Evolutionary conservation across 306 rosid genomes (phyloP), one percentile per base, ranked within the genome.

Genomic region (Chamaecrista fasciculata): DNA sequence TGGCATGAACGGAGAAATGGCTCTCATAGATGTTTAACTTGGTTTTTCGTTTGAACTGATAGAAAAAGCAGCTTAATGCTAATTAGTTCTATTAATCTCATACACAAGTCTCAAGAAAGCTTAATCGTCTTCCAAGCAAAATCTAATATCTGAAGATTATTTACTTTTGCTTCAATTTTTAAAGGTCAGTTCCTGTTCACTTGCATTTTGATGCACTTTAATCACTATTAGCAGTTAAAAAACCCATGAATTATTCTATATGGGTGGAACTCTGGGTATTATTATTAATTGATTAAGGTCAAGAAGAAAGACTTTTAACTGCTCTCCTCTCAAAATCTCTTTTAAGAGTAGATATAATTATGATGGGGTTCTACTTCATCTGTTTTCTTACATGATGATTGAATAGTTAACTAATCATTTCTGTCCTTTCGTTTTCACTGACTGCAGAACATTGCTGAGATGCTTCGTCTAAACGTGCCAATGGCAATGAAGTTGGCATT

Each of bases 401-500:
- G 56, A 43, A 2, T 23, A 24, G 20, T 63, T 5, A 20, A 28
- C 51, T 24, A 42, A 11, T 50, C 51, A 4, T 3, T 12, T 44
- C 34, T 55, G 14, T 63, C 42, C 64, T 44, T 10, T 36, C 40
- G 53, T 67, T 60, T 71, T 62, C 57, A 29, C 26, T 36, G 70
- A 77, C 24, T 82, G 80, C 85, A 93, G 98, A 81, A 81, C 69
- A 78, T 85, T 64, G 88, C 86, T 0, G 94, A 94, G 75, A 59
- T 88, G 94, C 95, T 94, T 62, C 91, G 86, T 49, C 67, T 88
- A 44, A 84, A 90, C 75, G 97, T 44, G 61, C 92, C 90, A 24
- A 84, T 69, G 86, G 92, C 91, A 8, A 78, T 93, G 96, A 90
- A 93, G 55, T 62, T 84, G 28, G 96, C 87, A 34, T 82, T 90